A percentile compares a stretch with the other conserved stretches of the same genome.
Evolutionary conservation across 2,329 filamentous ascomycete species (phyloP).

Genomic region (Chalara sp.): DNA sequence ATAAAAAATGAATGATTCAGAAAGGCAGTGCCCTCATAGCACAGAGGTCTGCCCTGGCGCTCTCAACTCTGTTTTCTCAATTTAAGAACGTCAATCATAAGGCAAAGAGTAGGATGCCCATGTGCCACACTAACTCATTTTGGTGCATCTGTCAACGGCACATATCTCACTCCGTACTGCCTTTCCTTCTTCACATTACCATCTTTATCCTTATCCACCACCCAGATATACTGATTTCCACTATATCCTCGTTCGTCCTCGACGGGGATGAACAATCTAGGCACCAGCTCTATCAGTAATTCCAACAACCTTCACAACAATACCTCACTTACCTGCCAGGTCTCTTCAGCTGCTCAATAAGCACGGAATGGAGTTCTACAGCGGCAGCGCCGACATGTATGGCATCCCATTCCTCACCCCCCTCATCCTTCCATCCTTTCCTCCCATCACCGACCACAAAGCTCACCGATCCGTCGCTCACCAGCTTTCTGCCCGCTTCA

Average conservation of each 20-base stretch:
- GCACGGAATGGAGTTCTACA: conserved; percentile 58
- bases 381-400: conserved; percentile 95
- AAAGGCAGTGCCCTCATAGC: too few relatives aligned
- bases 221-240: conserved; percentile 59
- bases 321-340: conserved; percentile 54
- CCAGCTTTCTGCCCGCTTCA: conserved; percentile 46
- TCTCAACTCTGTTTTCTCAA: too few relatives aligned
- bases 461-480: conserved; percentile 57
- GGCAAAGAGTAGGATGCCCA: too few relatives aligned
- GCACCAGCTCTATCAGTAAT: background rate
- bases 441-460: conserved; percentile 74
- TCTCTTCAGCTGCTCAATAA: conserved; percentile 70
- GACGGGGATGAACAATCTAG: conserved; percentile 70
- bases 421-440: conserved; percentile 47
- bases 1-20: too few relatives aligned
- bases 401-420: conserved; percentile 67
- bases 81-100: too few relatives aligned
- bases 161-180: conserved; percentile 68
- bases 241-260: conserved; percentile 38
- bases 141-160: conserved; percentile 68
- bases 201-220: conserved; percentile 63
- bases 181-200: conserved; percentile 55
- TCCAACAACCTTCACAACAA: background rate
- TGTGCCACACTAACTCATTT: background rate
- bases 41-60: too few relatives aligned